These are phyloP conservation scores for Morella rubra DNA, from an alignment of 306 rosid species.

Conservation along the genomic window DNA sequence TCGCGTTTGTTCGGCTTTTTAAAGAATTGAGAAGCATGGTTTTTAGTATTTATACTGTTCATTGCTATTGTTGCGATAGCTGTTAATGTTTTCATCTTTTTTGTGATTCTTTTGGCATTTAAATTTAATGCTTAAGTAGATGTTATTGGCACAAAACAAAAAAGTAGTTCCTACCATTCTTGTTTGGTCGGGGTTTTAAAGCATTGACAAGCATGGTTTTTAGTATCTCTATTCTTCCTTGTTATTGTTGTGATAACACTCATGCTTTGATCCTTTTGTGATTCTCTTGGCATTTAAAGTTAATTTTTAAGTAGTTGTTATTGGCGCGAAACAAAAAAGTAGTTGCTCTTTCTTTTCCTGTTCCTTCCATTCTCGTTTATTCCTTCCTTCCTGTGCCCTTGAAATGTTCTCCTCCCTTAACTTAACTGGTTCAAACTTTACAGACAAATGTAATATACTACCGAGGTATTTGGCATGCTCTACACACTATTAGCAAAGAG, in stretches of 20 bases:
- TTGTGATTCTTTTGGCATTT: background rate
- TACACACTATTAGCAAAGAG: conserved; percentile 72
- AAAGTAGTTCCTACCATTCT: too few species aligned
- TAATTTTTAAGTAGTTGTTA: too few species aligned
- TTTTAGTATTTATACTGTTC: background rate
- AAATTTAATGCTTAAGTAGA: background rate
- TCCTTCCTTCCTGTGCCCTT: conserved; percentile 4
- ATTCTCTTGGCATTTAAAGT: too few species aligned
- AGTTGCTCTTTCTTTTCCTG: conserved; percentile 6
- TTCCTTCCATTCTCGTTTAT: background rate
- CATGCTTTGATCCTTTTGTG: too few species aligned
- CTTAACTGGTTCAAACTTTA: conserved; percentile 30
- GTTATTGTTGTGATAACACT: too few species aligned
- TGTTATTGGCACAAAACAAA: too few species aligned
- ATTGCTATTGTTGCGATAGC: background rate
- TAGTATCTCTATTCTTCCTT: too few species aligned
- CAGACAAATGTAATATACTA: conserved; percentile 81
- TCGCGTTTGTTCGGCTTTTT: background rate
- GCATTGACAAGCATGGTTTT: too few species aligned
- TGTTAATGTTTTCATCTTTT: background rate
- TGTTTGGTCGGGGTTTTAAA: too few species aligned
- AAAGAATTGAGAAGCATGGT: background rate
- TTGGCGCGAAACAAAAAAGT: background rate
- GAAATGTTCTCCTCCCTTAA: conserved; percentile 23
- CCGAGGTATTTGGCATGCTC: conserved; percentile 76